phyloP scores from a whole-genome alignment of 1,139 yeast species.

The Pneumocystis jirovecii region DNA sequence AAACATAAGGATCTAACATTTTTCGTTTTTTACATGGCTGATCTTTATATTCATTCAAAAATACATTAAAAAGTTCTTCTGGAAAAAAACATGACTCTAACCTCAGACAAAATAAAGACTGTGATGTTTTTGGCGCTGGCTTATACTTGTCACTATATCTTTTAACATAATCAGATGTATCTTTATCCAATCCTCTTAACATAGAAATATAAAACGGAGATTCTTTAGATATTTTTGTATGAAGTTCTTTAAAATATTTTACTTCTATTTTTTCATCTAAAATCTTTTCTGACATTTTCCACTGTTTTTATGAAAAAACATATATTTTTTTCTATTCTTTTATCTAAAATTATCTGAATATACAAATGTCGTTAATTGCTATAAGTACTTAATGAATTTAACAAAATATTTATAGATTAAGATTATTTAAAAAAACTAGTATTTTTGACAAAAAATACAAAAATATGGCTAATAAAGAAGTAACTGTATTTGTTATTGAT shows the following conservation, averaged over 20 bases:
- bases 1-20: neutral
- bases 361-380: too few species aligned
- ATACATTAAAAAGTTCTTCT: neutral
- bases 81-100: neutral
- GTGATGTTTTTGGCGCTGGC: neutral
- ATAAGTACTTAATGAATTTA: neutral
- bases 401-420: neutral
- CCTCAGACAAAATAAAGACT: neutral
- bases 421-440: neutral
- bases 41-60: neutral
- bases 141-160: neutral
- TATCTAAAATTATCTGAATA: too few species aligned
- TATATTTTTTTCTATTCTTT: neutral
- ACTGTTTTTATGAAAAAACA: neutral
- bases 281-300: neutral
- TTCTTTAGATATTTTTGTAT: neutral
- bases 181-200: neutral
- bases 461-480: conserved; percentile 14
- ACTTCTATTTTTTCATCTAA: neutral
- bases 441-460: neutral
- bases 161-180: neutral
- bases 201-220: neutral
- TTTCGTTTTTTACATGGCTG: neutral
- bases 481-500: conserved; percentile 41
- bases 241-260: neutral